A percentile compares a stretch with the other conserved stretches of the same genome.
Evolutionary conservation across 2,329 filamentous ascomycete genomes (phyloP).

Genomic region (Beauveria varroae): DNA sequence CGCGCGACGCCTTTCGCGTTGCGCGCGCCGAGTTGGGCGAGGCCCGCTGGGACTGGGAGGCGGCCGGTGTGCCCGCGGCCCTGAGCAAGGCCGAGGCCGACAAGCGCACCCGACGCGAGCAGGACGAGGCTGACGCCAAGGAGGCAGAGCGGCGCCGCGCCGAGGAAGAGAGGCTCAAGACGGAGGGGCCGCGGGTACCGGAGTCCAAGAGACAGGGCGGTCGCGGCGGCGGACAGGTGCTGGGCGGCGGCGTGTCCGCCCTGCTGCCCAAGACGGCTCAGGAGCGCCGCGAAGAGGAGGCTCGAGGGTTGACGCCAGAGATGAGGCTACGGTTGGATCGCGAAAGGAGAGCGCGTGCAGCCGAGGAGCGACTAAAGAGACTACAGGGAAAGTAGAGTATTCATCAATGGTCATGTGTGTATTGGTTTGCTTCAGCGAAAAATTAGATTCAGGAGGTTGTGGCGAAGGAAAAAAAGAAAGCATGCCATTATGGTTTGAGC

Average conservation of each 20-base stretch:
- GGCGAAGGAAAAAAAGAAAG: too few relatives aligned
- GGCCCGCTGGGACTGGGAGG: slow-evolving; percentile 68
- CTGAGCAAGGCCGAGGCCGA: slow-evolving; percentile 67
- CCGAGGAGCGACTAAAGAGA: slow-evolving; percentile 74
- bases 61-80: slow-evolving; percentile 61
- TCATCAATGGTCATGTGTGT: neutral
- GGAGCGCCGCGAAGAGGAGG: slow-evolving; percentile 77
- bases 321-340: slow-evolving; percentile 78
- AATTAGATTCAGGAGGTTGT: too few relatives aligned
- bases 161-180: slow-evolving; percentile 65
- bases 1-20: slow-evolving; percentile 85
- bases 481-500: too few relatives aligned
- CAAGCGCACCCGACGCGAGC: slow-evolving; percentile 61
- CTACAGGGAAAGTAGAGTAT: slow-evolving; percentile 41
- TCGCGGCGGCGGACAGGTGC: slow-evolving; percentile 38
- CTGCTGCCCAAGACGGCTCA: slow-evolving; percentile 62
- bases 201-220: slow-evolving; percentile 36
- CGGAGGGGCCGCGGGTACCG: slow-evolving; percentile 54
- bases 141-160: slow-evolving; percentile 63
- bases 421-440: too few relatives aligned
- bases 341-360: slow-evolving; percentile 82
- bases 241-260: slow-evolving; percentile 26
- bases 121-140: slow-evolving; percentile 57
- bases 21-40: slow-evolving; percentile 79
- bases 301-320: slow-evolving; percentile 77